Conservation (phyloP, 352 stramenopile species). For the Thraustochytrium sp. region DNA sequence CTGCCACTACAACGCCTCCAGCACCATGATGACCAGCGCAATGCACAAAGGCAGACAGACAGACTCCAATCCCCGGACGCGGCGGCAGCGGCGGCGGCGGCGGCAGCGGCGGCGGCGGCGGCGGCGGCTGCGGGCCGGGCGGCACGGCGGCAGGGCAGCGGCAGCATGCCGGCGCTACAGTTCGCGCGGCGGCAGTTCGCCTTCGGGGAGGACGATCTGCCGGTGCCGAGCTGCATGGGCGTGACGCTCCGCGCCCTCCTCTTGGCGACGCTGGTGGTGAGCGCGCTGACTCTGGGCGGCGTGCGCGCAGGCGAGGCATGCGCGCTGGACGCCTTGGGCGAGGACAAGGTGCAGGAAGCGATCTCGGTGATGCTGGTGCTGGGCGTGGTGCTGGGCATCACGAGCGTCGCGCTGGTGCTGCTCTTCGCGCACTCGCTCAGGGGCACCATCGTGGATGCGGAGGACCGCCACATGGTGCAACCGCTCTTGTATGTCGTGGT, state of each 20-base stretch:
- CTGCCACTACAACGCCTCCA: too few relatives aligned
- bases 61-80: too few relatives aligned
- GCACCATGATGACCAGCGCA: too few relatives aligned
- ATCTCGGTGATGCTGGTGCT: background rate
- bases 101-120: too few relatives aligned
- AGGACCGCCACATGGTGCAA: background rate
- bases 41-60: too few relatives aligned
- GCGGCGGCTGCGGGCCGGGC: too few relatives aligned
- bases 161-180: background rate
- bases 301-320: background rate
- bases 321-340: background rate
- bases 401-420: background rate
- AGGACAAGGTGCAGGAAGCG: background rate
- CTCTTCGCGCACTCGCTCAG: conserved; percentile 12
- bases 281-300: background rate
- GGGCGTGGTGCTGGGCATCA: background rate
- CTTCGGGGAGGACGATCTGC: conserved; percentile 10
- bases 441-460: conserved; percentile 4
- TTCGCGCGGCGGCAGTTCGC: conserved; percentile 9
- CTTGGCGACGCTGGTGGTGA: background rate
- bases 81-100: too few relatives aligned
- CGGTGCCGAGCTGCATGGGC: background rate
- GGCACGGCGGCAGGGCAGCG: background rate
- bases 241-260: background rate
- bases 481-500: background rate